These are phyloP conservation scores for Dendrostoma leiphaemia DNA, from an alignment of 2,329 filamentous ascomycete species.

Conservation along the genomic window DNA sequence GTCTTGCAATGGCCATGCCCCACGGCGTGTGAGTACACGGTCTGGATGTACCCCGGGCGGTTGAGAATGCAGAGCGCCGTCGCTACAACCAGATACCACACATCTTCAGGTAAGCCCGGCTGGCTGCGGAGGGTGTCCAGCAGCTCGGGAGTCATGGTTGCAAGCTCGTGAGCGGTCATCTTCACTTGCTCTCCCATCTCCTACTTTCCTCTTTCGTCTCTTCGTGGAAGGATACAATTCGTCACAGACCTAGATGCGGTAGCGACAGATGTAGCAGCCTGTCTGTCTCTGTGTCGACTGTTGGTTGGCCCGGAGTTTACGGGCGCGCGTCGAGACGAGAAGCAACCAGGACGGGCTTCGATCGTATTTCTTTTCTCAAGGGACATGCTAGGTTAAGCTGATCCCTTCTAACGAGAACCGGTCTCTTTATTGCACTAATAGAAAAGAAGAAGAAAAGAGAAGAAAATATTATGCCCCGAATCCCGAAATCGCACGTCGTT, in stretches of 20 bases:
- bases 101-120: conserved; percentile 40
- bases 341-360: no score
- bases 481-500: background rate
- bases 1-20: conserved; percentile 25
- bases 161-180: conserved; percentile 21
- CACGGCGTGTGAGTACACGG: conserved; percentile 42
- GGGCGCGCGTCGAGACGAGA: background rate
- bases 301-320: background rate
- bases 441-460: no score
- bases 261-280: no score
- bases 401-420: no score
- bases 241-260: no score
- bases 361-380: no score
- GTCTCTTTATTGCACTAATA: no score
- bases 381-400: no score
- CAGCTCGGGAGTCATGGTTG: conserved; percentile 39
- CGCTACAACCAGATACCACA: conserved; percentile 48
- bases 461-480: background rate
- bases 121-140: conserved; percentile 38
- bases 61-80: conserved; percentile 46
- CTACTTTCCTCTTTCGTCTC: background rate
- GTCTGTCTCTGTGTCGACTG: no score
- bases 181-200: background rate
- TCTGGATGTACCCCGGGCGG: conserved; percentile 45
- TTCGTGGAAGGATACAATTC: no score